Conservation (phyloP, 768 basidiomycete genomes). For the Suillus brevipes region DNA sequence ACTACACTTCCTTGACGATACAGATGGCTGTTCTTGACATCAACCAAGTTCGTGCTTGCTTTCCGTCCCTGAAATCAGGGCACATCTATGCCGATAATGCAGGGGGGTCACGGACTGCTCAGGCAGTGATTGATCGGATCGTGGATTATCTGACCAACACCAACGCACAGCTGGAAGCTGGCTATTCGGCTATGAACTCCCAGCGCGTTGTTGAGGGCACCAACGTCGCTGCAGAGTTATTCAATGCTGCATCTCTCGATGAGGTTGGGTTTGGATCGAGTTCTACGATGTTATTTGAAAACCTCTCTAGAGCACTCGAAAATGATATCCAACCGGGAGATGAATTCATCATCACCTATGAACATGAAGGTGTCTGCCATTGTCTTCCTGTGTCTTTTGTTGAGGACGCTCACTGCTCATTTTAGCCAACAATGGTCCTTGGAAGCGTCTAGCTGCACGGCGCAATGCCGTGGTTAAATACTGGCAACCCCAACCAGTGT, state of each 20-base stretch:
- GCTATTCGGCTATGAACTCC: slow-evolving; percentile 61
- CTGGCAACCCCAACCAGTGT: slow-evolving; percentile 55
- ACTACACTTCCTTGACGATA: background rate
- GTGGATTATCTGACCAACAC: slow-evolving; percentile 68
- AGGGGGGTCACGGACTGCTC: slow-evolving; percentile 66
- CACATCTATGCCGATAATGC: slow-evolving; percentile 78
- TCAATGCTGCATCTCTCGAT: slow-evolving; percentile 58
- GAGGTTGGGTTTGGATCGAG: slow-evolving; percentile 71
- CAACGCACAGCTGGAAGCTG: slow-evolving; percentile 72
- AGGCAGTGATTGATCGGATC: slow-evolving; percentile 56
- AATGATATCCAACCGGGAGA: slow-evolving; percentile 55
- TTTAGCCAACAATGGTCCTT: slow-evolving; percentile 70
- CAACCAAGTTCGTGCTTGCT: slow-evolving; percentile 53
- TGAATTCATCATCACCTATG: slow-evolving; percentile 75
- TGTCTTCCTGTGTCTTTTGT: background rate
- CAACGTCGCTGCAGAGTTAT: slow-evolving; percentile 52
- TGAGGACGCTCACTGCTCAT: background rate
- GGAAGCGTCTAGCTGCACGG: slow-evolving; percentile 74
- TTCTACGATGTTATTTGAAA: slow-evolving; percentile 69
- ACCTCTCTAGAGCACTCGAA: slow-evolving; percentile 64
- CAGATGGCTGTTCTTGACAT: slow-evolving; percentile 43
- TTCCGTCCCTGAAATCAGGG: slow-evolving; percentile 59
- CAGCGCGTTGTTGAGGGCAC: slow-evolving; percentile 52
- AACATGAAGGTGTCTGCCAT: slow-evolving; percentile 65
- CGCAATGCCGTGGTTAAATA: slow-evolving; percentile 53